These are phyloP conservation scores for Thermomyces lanuginosus DNA, from an alignment of 2,329 filamentous ascomycete genomes.

Conservation along the genomic window DNA sequence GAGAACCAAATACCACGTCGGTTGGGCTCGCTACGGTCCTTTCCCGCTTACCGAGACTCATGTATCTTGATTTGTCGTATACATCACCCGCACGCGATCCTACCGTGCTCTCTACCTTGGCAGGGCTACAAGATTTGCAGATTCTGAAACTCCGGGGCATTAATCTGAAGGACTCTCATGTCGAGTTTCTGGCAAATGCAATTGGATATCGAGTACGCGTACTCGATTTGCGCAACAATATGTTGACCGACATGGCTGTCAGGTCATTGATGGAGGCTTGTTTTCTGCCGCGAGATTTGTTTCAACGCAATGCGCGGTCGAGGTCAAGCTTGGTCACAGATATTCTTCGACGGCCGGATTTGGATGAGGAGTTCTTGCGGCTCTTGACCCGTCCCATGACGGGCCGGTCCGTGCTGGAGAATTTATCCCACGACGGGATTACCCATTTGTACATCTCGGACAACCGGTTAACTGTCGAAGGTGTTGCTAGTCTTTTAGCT, in stretches of 20 bases:
- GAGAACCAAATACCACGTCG: slow-evolving; percentile 43
- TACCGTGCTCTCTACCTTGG: slow-evolving; percentile 32
- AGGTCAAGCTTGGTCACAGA: slow-evolving; percentile 6
- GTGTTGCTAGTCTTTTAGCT: slow-evolving; percentile 36
- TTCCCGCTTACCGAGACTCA: slow-evolving; percentile 35
- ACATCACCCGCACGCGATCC: slow-evolving; percentile 34
- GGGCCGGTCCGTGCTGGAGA: slow-evolving; percentile 39
- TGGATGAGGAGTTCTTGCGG: slow-evolving; percentile 35
- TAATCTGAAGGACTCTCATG: slow-evolving; percentile 37
- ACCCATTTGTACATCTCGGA: slow-evolving; percentile 44
- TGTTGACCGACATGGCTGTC: slow-evolving; percentile 40
- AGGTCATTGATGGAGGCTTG: slow-evolving; percentile 36
- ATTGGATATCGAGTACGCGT: slow-evolving; percentile 38
- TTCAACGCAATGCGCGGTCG: slow-evolving; percentile 3
- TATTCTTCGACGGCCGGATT: slow-evolving; percentile 14
- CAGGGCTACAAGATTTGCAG: slow-evolving; percentile 34
- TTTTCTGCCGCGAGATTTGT: slow-evolving; percentile 20
- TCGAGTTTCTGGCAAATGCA: slow-evolving; percentile 35
- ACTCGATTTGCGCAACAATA: slow-evolving; percentile 41
- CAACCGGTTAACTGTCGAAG: slow-evolving; percentile 41
- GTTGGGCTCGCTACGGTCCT: slow-evolving; percentile 36
- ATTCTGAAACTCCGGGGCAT: slow-evolving; percentile 41
- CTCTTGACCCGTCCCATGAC: slow-evolving; percentile 35
- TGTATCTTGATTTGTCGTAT: slow-evolving; percentile 43
- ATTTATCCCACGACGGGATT: slow-evolving; percentile 37